Evolutionary conservation across 805 yeast species (phyloP).

Genomic region (Phaffomyces opuntiae): DNA sequence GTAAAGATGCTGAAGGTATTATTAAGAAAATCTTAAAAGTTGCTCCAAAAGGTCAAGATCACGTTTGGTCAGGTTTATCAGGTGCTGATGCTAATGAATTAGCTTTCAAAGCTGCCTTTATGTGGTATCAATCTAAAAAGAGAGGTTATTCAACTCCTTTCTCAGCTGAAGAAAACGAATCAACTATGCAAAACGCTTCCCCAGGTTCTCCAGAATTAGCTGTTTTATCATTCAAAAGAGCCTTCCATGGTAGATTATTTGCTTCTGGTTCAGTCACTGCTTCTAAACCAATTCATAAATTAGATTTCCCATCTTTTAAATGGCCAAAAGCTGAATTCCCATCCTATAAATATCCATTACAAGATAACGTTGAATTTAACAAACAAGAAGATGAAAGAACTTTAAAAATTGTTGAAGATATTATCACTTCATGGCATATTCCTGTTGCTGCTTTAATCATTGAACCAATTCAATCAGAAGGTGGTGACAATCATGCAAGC

Average conservation of each 20-base stretch:
- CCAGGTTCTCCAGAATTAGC: constrained; percentile 91
- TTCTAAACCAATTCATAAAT: constrained; percentile 91
- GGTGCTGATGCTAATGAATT: constrained; percentile 88
- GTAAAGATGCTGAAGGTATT: constrained; percentile 57
- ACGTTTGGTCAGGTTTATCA: constrained; percentile 73
- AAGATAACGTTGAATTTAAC: constrained; percentile 55
- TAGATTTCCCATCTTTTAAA: constrained; percentile 86
- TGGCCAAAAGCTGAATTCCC: constrained; percentile 98
- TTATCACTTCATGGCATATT: constrained; percentile 56
- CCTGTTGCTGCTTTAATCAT: constrained; percentile 87
- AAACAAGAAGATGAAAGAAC: constrained; percentile 75
- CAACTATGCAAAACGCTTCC: constrained; percentile 73
- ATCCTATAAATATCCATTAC: constrained; percentile 75
- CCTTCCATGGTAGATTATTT: constrained; percentile 93
- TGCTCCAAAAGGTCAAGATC: constrained; percentile 73
- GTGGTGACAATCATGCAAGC: constrained; percentile 87
- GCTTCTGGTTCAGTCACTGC: constrained; percentile 89
- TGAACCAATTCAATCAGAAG: constrained; percentile 90
- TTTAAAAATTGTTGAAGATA: constrained; percentile 64
- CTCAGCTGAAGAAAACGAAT: constrained; percentile 57
- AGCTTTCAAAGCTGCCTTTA: constrained; percentile 84
- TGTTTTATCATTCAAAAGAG: constrained; percentile 76
- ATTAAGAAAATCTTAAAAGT: constrained; percentile 38
- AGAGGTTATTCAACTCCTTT: constrained; percentile 60
- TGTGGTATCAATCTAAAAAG: constrained; percentile 63